Conservation (phyloP, 352 stramenopile genomes). For the Sclerospora graminicola region DNA sequence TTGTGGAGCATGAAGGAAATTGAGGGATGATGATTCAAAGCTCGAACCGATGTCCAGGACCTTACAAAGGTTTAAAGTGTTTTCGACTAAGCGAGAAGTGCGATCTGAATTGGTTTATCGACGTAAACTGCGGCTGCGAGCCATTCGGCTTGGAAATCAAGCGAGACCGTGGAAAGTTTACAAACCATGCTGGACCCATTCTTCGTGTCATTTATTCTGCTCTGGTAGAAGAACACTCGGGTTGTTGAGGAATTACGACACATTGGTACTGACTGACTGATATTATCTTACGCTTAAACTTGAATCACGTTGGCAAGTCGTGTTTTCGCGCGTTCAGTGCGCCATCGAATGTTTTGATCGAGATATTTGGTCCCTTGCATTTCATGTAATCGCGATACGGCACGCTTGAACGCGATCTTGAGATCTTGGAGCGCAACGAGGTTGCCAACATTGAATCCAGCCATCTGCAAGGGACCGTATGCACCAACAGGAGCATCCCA, state of each 20-base stretch:
- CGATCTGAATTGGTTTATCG: no score
- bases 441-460: conserved; percentile 44
- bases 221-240: no score
- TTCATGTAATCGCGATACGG: conserved; percentile 73
- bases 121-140: no score
- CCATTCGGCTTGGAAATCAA: no score
- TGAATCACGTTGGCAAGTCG: conserved; percentile 20
- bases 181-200: no score
- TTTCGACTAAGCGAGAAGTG: no score
- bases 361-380: conserved; percentile 81
- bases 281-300: conserved; percentile 1
- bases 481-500: conserved; percentile 49
- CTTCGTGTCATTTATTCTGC: no score
- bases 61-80: no score
- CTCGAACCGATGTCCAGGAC: no score
- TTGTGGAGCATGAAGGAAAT: conserved; percentile 26
- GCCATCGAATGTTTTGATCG: conserved; percentile 29
- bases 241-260: no score
- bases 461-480: conserved; percentile 51
- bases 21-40: background rate
- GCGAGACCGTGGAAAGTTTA: no score
- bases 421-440: conserved; percentile 64
- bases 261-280: no score
- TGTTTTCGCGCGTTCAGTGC: conserved; percentile 2
- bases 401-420: conserved; percentile 65